These are phyloP conservation scores for Acanthamoeba quina DNA, from an alignment of 208 protist genomes.

Conservation along the genomic window DNA sequence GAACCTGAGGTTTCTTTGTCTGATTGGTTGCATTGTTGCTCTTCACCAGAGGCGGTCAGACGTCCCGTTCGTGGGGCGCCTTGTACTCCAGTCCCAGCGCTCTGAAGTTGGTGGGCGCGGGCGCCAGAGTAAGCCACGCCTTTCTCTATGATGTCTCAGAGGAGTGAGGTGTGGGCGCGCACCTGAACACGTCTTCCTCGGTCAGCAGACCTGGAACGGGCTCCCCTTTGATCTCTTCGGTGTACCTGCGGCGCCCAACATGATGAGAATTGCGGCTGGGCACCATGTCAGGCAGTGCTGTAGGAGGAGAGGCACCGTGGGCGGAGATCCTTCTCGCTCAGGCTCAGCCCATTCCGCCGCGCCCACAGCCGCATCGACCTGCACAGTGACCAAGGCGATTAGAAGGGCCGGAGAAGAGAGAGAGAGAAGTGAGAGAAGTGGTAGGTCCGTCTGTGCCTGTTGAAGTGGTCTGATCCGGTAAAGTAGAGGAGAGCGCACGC, in stretches of 20 bases:
- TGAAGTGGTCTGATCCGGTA: constrained; percentile 70
- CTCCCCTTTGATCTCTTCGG: constrained; percentile 64
- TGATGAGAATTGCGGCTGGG: neutral
- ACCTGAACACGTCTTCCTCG: constrained; percentile 65
- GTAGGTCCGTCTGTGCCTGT: neutral
- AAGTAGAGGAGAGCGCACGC: constrained; percentile 67
- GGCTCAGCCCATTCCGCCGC: neutral
- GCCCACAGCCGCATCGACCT: constrained; percentile 68
- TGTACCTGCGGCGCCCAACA: neutral
- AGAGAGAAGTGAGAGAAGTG: neutral
- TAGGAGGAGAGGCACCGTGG: neutral
- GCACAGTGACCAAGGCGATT: neutral
- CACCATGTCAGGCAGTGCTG: neutral
- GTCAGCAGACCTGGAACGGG: constrained; percentile 31
- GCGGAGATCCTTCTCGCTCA: constrained; percentile 55
- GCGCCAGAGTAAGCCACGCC: no score
- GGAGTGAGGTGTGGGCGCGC: neutral
- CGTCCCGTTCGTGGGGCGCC: constrained; percentile 59
- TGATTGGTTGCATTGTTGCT: no score
- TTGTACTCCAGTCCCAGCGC: constrained; percentile 65
- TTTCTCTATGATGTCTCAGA: no score
- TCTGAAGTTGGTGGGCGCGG: no score
- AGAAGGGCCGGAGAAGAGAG: neutral
- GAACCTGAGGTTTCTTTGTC: no score
- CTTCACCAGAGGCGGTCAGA: neutral